Conservation (phyloP, 139 green algal species). For the Volvox reticuliferus region DNA sequence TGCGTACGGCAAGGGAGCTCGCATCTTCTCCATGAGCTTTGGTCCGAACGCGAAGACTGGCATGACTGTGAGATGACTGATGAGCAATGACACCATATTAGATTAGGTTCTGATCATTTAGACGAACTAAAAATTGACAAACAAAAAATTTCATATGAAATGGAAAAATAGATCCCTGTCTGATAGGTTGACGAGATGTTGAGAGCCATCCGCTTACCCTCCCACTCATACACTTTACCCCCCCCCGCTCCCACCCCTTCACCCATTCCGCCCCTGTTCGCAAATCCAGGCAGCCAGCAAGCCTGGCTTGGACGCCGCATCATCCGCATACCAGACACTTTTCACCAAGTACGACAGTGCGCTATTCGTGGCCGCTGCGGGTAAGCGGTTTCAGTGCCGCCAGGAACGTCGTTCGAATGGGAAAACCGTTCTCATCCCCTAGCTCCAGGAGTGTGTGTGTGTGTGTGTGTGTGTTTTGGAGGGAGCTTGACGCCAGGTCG, state of each 20-base stretch:
- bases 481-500: too few relatives aligned
- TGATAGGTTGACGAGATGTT: too few relatives aligned
- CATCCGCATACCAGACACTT: slow-evolving; percentile 12
- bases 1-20: slow-evolving; percentile 33
- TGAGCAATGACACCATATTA: too few relatives aligned
- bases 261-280: too few relatives aligned
- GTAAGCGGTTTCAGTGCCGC: neutral
- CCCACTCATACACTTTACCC: neutral
- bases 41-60: slow-evolving; percentile 6
- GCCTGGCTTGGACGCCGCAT: slow-evolving; percentile 3
- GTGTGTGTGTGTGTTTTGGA: too few relatives aligned
- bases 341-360: slow-evolving; percentile 29
- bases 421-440: too few relatives aligned
- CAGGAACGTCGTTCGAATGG: too few relatives aligned
- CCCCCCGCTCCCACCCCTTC: neutral
- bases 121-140: too few relatives aligned
- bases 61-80: neutral
- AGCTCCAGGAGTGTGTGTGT: too few relatives aligned
- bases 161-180: neutral
- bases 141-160: too few relatives aligned
- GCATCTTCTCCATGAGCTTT: slow-evolving; percentile 48
- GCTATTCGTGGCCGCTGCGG: slow-evolving; percentile 38
- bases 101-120: too few relatives aligned
- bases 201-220: too few relatives aligned
- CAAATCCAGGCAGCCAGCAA: neutral